phyloP scores from a whole-genome alignment of 345 rosid species.

The Eucalyptus globulus region DNA sequence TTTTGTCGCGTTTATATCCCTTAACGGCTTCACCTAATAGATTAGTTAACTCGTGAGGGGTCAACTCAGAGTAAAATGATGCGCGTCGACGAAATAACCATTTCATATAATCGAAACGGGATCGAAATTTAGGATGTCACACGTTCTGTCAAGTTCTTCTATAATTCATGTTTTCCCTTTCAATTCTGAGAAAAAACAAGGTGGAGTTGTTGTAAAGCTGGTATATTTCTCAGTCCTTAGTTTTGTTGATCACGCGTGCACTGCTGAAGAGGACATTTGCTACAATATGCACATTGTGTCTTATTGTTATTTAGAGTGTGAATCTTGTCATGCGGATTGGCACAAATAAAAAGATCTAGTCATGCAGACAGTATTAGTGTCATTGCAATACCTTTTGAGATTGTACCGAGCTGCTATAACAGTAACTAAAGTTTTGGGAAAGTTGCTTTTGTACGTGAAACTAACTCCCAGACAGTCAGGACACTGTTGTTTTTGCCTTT shows the following conservation, averaged over 20 bases:
- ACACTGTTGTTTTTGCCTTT: neutral
- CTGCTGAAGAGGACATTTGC: neutral
- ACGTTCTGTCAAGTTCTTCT: constrained; percentile 31
- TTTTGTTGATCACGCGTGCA: neutral
- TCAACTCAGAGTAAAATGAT: too few species aligned
- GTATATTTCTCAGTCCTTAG: constrained; percentile 8
- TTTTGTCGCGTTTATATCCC: too few species aligned
- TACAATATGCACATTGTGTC: neutral
- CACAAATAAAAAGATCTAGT: neutral
- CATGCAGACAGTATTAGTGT: neutral
- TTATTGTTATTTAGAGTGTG: neutral
- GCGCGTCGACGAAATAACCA: too few species aligned
- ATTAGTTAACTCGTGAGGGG: too few species aligned
- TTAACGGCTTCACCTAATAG: too few species aligned
- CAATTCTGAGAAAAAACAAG: constrained; percentile 81
- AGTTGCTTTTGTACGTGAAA: neutral
- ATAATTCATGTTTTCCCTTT: constrained; percentile 78
- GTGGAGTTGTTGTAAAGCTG: constrained; percentile 77
- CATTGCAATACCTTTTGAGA: too few species aligned
- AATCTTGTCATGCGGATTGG: neutral
- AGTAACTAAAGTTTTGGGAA: too few species aligned
- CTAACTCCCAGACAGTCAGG: neutral
- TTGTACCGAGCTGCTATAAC: too few species aligned
- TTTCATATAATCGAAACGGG: too few species aligned
- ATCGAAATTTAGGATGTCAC: too few species aligned